phyloP scores from a whole-genome alignment of 1,284 basidiomycete species.

The Agaricales sp. region DNA sequence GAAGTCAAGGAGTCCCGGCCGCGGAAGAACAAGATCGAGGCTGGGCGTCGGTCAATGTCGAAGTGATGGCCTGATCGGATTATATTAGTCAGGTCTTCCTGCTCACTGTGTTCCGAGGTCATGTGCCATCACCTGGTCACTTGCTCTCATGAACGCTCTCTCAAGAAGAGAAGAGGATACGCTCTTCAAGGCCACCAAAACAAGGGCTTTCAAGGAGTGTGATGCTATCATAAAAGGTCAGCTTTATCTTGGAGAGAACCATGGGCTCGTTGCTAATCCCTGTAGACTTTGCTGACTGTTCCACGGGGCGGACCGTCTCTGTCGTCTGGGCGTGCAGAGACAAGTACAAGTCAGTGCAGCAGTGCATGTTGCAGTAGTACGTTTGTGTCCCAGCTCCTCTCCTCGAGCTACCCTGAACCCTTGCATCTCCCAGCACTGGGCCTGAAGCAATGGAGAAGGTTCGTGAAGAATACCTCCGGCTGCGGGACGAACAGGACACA shows the following conservation, averaged over 20 bases:
- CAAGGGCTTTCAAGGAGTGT: slow-evolving; percentile 70
- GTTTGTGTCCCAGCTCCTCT: slow-evolving; percentile 18
- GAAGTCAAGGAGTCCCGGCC: background rate
- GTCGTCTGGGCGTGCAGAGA: slow-evolving; percentile 76
- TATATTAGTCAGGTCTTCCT: too few relatives aligned
- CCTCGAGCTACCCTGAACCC: slow-evolving; percentile 4
- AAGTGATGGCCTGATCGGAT: too few relatives aligned
- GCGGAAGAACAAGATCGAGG: background rate
- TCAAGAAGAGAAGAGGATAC: slow-evolving; percentile 85
- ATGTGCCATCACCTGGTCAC: background rate
- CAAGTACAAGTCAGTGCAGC: slow-evolving; percentile 62
- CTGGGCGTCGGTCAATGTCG: too few relatives aligned
- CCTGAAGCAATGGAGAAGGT: slow-evolving; percentile 64
- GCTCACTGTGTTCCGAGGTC: too few relatives aligned
- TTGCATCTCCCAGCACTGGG: slow-evolving; percentile 40
- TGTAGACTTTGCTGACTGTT: slow-evolving; percentile 78
- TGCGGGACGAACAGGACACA: slow-evolving; percentile 36
- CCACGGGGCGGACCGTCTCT: slow-evolving; percentile 71
- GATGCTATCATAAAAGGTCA: slow-evolving; percentile 68
- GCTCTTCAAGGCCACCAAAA: slow-evolving; percentile 74
- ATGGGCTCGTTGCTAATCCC: slow-evolving; percentile 1
- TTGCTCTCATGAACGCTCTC: slow-evolving; percentile 61
- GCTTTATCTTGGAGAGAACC: too few relatives aligned
- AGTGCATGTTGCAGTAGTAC: slow-evolving; percentile 77
- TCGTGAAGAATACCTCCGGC: slow-evolving; percentile 61